A percentile compares a stretch with the other conserved stretches of the same genome.
phyloP scores from a whole-genome alignment of 148 eudicot species.

The Arbutus unedo region DNA sequence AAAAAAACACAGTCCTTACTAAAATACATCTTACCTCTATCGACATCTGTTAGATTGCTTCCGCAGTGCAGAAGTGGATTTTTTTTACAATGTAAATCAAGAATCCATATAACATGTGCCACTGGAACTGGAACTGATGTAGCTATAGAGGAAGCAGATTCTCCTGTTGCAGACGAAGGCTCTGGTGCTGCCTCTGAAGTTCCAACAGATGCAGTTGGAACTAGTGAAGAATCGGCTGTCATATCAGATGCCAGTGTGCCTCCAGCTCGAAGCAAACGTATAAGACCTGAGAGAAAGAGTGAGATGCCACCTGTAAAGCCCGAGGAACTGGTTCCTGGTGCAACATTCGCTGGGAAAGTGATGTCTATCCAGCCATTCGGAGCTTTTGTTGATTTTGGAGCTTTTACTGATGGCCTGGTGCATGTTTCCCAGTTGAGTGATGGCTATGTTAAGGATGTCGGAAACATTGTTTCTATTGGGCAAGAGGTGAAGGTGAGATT shows the following conservation, averaged over 20 bases:
- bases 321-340: conserved; percentile 85
- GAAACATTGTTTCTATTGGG: conserved; percentile 64
- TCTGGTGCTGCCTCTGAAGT: conserved; percentile 31
- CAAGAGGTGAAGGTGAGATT: conserved; percentile 91
- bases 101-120: conserved; percentile 36
- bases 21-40: conserved; percentile 40
- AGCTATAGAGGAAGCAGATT: conserved; percentile 55
- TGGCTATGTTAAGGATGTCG: conserved; percentile 79
- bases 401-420: conserved; percentile 90
- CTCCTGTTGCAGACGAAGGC: conserved; percentile 38
- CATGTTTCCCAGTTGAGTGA: conserved; percentile 85
- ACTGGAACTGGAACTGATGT: conserved; percentile 55
- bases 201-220: conserved; percentile 29
- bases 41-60: conserved; percentile 46
- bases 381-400: conserved; percentile 96
- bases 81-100: conserved; percentile 27
- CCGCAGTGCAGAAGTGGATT: conserved; percentile 44
- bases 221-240: conserved; percentile 36
- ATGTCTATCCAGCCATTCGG: conserved; percentile 90
- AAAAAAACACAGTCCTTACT: conserved; percentile 39
- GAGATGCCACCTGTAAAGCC: conserved; percentile 91
- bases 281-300: conserved; percentile 71
- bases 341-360: conserved; percentile 81
- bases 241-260: conserved; percentile 36
- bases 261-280: conserved; percentile 41